Conservation (phyloP, 169 alveolate genomes). For the Ichthyophthirius multifiliis region DNA sequence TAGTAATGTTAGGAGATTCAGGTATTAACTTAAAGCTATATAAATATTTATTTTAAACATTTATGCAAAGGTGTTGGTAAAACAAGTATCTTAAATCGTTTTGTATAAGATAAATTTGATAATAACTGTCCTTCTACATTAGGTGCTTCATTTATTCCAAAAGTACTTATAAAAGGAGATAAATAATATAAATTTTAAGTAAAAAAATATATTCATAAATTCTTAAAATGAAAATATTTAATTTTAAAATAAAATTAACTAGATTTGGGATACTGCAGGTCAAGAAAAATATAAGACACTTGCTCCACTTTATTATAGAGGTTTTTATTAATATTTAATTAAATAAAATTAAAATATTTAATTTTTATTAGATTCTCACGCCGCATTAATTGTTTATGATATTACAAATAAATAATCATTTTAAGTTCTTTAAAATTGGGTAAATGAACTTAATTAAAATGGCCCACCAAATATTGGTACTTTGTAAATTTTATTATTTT, state of each 20-base stretch:
- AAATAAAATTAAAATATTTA: background rate
- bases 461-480: conserved; percentile 37
- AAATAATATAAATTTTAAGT: conserved; percentile 21
- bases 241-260: background rate
- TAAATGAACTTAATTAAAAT: conserved; percentile 16
- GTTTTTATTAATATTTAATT: background rate
- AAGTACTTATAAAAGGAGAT: conserved; percentile 16
- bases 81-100: conserved; percentile 24
- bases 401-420: conserved; percentile 27
- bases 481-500: too few species aligned
- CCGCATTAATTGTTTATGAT: conserved; percentile 38
- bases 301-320: conserved; percentile 46
- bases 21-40: background rate
- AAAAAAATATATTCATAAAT: background rate
- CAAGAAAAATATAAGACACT: conserved; percentile 45
- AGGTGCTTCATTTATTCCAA: conserved; percentile 41
- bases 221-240: background rate
- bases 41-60: background rate
- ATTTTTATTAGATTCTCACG: conserved; percentile 26
- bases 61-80: conserved; percentile 32
- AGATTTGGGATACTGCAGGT: conserved; percentile 53
- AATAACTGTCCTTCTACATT: conserved; percentile 24
- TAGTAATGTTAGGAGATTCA: conserved; percentile 38
- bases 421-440: conserved; percentile 35
- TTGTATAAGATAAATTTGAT: conserved; percentile 20